phyloP scores from a whole-genome alignment of 495 filamentous ascomycete species.

The Massariosphaeria phaeospora region DNA sequence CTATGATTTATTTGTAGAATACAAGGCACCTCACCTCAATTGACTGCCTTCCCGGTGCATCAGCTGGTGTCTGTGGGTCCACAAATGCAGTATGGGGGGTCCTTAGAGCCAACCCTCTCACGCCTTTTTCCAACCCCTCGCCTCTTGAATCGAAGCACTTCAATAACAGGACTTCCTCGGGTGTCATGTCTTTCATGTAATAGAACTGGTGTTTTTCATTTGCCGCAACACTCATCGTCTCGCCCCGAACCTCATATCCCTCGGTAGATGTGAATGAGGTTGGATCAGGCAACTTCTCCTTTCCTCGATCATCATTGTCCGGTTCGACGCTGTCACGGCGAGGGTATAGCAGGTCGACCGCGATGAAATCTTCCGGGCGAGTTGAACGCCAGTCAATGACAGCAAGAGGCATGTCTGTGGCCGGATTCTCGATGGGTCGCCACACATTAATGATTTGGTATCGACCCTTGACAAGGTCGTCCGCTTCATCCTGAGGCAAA shows the following conservation, averaged over 20 bases:
- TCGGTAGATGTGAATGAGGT: constrained; percentile 19
- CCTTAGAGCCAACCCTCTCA: constrained; percentile 34
- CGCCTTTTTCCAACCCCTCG: constrained; percentile 35
- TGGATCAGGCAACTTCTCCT: constrained; percentile 36
- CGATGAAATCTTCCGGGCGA: constrained; percentile 35
- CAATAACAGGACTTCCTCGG: constrained; percentile 40
- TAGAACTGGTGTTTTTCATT: constrained; percentile 39
- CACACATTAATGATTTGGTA: constrained; percentile 78
- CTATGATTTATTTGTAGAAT: constrained; percentile 39
- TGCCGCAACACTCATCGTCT: constrained; percentile 38
- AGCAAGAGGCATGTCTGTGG: constrained; percentile 39
- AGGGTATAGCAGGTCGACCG: constrained; percentile 39
- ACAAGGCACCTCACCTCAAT: constrained; percentile 43
- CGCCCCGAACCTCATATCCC: constrained; percentile 40
- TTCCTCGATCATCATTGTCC: constrained; percentile 39
- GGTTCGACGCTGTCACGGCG: constrained; percentile 27
- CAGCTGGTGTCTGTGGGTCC: constrained; percentile 37
- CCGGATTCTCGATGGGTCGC: constrained; percentile 59
- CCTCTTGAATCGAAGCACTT: constrained; percentile 41
- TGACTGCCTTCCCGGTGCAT: constrained; percentile 38
- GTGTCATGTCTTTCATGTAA: constrained; percentile 43
- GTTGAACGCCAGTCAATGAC: constrained; percentile 42
- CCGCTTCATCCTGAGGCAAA: constrained; percentile 51
- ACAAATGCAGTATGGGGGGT: constrained; percentile 43
- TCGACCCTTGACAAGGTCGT: constrained; percentile 55